phyloP scores from a whole-genome alignment of 768 basidiomycete species.

The Termitomyces sp. region DNA sequence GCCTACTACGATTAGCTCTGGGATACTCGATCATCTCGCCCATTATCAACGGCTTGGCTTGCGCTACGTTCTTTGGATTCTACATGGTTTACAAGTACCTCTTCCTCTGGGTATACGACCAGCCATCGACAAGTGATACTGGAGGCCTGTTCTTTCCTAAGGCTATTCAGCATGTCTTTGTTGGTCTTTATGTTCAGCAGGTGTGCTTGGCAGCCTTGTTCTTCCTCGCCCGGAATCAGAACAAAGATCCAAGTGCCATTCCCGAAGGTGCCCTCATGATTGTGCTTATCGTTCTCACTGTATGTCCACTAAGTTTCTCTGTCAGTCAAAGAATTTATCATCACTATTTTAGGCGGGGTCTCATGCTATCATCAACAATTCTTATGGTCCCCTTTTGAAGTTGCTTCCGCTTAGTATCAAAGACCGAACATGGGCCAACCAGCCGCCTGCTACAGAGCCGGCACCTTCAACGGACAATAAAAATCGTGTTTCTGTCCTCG shows the following conservation, averaged over 20 bases:
- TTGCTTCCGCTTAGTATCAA: slow-evolving; percentile 79
- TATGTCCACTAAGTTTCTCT: slow-evolving; percentile 31
- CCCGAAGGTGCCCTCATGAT: slow-evolving; percentile 83
- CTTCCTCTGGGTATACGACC: slow-evolving; percentile 77
- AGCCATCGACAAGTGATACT: slow-evolving; percentile 68
- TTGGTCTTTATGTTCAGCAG: slow-evolving; percentile 90
- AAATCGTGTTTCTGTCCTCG: not conserved
- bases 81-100: slow-evolving; percentile 85
- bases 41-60: slow-evolving; percentile 88
- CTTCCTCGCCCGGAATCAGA: slow-evolving; percentile 72
- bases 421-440: slow-evolving; percentile 52
- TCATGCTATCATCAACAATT: slow-evolving; percentile 71
- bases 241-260: slow-evolving; percentile 52
- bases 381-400: slow-evolving; percentile 74
- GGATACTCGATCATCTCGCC: slow-evolving; percentile 90
- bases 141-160: slow-evolving; percentile 96
- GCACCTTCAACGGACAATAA: not conserved
- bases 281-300: slow-evolving; percentile 80
- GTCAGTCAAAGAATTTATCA: too few relatives aligned
- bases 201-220: slow-evolving; percentile 32
- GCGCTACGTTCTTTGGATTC: slow-evolving; percentile 78
- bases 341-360: slow-evolving; percentile 51
- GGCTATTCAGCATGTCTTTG: slow-evolving; percentile 90
- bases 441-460: not conserved
- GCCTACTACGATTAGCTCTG: slow-evolving; percentile 41